phyloP scores from a whole-genome alignment of 768 basidiomycete genomes.

The Auricularia cornea region DNA sequence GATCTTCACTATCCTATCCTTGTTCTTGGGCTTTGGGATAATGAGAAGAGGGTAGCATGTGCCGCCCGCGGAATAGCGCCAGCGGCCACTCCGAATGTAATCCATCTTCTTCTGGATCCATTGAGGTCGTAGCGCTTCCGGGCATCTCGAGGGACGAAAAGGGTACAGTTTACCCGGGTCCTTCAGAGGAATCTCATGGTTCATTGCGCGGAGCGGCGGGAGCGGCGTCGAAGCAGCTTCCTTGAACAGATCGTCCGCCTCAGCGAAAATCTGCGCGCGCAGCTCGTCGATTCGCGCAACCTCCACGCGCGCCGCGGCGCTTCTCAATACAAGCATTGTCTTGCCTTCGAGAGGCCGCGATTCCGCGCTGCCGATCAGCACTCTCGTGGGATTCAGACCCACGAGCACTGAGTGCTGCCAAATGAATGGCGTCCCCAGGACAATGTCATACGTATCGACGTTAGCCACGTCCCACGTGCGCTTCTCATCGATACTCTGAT shows the following conservation, averaged over 20 bases:
- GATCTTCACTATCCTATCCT: not conserved
- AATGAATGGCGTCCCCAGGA: conserved; percentile 3
- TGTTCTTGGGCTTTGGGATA: not conserved
- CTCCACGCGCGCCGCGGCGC: not conserved
- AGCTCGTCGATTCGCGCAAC: conserved; percentile 1
- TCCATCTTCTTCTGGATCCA: too few species aligned
- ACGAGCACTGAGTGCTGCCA: not conserved
- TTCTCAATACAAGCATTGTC: not conserved
- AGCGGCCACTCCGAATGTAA: too few species aligned
- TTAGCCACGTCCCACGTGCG: conserved; percentile 1
- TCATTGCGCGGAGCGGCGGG: conserved; percentile 8
- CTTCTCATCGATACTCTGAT: too few species aligned
- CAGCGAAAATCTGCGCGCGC: conserved; percentile 2
- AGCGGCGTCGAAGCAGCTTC: not conserved
- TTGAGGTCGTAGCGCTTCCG: conserved; percentile 1
- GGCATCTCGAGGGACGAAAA: conserved; percentile 6
- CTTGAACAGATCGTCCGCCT: conserved; percentile 8
- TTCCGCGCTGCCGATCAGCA: too few species aligned
- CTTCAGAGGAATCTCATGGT: conserved; percentile 10
- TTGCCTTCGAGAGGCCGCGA: too few species aligned
- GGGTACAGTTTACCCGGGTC: conserved; percentile 4
- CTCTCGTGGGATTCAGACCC: too few species aligned
- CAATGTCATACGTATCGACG: conserved; percentile 1
- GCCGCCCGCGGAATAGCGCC: too few species aligned
- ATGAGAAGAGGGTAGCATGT: not conserved